phyloP scores from a whole-genome alignment of 202 grass and related monocot genomes.

The Elaeis oleifera region DNA sequence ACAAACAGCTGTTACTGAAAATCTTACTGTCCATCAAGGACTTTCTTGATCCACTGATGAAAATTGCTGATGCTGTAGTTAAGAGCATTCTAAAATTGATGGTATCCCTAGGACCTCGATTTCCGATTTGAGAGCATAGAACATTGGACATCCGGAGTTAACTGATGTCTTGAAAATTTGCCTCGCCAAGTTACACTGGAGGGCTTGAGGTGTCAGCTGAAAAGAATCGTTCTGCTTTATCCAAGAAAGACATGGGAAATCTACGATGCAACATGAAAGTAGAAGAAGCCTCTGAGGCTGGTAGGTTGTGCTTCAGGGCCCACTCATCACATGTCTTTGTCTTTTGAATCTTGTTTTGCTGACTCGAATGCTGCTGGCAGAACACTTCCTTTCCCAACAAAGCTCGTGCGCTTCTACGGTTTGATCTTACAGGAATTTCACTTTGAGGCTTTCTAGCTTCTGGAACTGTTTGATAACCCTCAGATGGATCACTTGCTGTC shows the following conservation, averaged over 20 bases:
- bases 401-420: conserved; percentile 40
- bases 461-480: conserved; percentile 30
- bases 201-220: conserved; percentile 26
- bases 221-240: conserved; percentile 85
- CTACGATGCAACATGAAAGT: conserved; percentile 75
- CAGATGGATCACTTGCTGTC: conserved; percentile 33
- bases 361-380: conserved; percentile 31
- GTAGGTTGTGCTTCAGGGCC: conserved; percentile 50
- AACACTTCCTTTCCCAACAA: conserved; percentile 37
- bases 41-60: too few species aligned
- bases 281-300: conserved; percentile 48
- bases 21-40: too few species aligned
- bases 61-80: too few species aligned
- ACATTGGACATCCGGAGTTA: too few species aligned
- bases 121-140: too few species aligned
- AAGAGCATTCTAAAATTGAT: too few species aligned
- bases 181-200: conserved; percentile 1
- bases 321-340: conserved; percentile 49
- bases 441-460: conserved; percentile 42
- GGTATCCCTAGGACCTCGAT: too few species aligned
- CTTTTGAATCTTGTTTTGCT: conserved; percentile 54
- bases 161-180: background rate
- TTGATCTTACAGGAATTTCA: conserved; percentile 51
- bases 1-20: too few species aligned
- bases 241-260: conserved; percentile 80